Evolutionary conservation across 2,329 filamentous ascomycete genomes (phyloP).

Genomic region (Shiraia sp.): DNA sequence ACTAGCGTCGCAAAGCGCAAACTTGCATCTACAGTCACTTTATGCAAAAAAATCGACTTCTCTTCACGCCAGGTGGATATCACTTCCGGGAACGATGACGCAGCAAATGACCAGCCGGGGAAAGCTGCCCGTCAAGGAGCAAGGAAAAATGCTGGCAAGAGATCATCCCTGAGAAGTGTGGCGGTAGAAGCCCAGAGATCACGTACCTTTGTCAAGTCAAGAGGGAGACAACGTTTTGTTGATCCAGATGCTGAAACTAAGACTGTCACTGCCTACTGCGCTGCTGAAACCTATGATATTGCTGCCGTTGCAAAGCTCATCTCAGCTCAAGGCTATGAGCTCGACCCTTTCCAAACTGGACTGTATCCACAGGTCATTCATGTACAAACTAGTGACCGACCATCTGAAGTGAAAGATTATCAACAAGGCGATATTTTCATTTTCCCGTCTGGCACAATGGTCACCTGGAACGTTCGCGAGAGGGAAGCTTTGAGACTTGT

Average conservation of each 20-base stretch:
- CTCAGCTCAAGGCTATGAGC: slow-evolving; percentile 60
- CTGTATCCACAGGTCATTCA: slow-evolving; percentile 70
- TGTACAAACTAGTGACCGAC: slow-evolving; percentile 51
- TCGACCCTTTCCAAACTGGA: slow-evolving; percentile 65
- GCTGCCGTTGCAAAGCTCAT: slow-evolving; percentile 61
- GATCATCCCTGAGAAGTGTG: slow-evolving; percentile 75
- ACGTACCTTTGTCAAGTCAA: slow-evolving; percentile 56
- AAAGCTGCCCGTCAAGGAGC: slow-evolving; percentile 23
- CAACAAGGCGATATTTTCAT: slow-evolving; percentile 83
- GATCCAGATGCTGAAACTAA: slow-evolving; percentile 53
- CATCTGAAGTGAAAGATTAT: slow-evolving; percentile 51
- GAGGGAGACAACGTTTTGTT: slow-evolving; percentile 49
- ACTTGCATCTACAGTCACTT: no score
- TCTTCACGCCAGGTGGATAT: slow-evolving; percentile 28
- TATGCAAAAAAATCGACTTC: slow-evolving; percentile 30
- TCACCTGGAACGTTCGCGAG: slow-evolving; percentile 85
- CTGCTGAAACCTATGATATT: slow-evolving; percentile 69
- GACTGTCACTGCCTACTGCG: slow-evolving; percentile 67
- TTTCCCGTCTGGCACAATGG: slow-evolving; percentile 91
- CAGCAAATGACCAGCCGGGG: slow-evolving; percentile 8
- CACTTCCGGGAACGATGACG: slow-evolving; percentile 10
- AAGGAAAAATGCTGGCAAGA: slow-evolving; percentile 38
- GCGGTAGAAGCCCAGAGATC: slow-evolving; percentile 80
- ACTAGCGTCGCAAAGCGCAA: no score
- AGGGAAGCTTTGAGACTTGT: slow-evolving; percentile 61